A percentile compares a stretch with the other conserved stretches of the same genome.
Evolutionary conservation across 257 asterid genomes (phyloP).

Genomic region (Solanum rostratum): DNA sequence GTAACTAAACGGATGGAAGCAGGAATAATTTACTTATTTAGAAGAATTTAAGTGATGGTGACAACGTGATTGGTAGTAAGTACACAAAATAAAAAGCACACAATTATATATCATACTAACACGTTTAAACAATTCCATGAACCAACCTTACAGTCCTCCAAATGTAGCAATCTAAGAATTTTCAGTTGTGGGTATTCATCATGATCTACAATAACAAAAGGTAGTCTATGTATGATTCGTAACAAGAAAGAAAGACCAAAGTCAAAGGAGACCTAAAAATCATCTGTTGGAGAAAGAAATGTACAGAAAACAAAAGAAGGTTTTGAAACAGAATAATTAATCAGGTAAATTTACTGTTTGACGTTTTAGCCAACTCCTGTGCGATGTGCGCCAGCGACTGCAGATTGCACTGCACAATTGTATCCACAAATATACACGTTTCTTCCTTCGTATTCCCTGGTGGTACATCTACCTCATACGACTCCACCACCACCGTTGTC

Average conservation of each 20-base stretch:
- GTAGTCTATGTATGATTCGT: slow-evolving; percentile 3
- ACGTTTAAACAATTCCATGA: neutral
- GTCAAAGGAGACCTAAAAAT: neutral
- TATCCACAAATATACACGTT: slow-evolving; percentile 63
- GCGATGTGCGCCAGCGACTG: slow-evolving; percentile 59
- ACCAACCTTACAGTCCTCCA: neutral
- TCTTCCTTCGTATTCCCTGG: slow-evolving; percentile 67
- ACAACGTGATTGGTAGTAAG: neutral
- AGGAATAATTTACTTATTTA: neutral
- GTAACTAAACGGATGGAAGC: neutral
- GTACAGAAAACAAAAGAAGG: neutral
- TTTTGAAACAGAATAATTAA: neutral
- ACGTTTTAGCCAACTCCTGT: slow-evolving; percentile 13
- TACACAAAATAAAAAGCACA: neutral
- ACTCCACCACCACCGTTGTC: slow-evolving; percentile 62
- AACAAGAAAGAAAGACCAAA: neutral
- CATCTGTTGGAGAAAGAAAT: neutral
- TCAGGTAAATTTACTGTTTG: slow-evolving; percentile 2
- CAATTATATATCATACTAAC: too few relatives aligned
- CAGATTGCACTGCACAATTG: slow-evolving; percentile 69
- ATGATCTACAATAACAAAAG: slow-evolving; percentile 16
- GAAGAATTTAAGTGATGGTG: neutral
- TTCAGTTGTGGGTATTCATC: slow-evolving; percentile 6
- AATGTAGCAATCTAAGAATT: neutral
- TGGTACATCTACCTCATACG: slow-evolving; percentile 76